These are phyloP conservation scores for Carex littledalei DNA, from an alignment of 176 grass and related monocot genomes.

Conservation along the genomic window DNA sequence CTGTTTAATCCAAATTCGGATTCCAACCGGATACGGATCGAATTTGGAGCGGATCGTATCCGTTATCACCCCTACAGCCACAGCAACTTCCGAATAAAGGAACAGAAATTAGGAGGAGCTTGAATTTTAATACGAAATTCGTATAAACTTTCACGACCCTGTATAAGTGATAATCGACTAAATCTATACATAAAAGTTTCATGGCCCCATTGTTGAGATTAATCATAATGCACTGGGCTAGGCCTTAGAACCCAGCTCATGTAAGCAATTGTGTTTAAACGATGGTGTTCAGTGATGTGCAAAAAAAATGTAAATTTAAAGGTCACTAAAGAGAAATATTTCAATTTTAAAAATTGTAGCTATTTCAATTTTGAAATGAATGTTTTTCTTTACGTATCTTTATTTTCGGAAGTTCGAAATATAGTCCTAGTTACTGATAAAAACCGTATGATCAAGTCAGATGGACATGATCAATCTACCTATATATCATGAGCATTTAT, in stretches of 20 bases:
- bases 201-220: background rate
- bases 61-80: background rate
- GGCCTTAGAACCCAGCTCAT: background rate
- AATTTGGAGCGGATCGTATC: too few relatives aligned
- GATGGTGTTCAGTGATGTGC: too few relatives aligned
- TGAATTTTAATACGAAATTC: background rate
- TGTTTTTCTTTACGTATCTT: too few relatives aligned
- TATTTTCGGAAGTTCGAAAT: too few relatives aligned
- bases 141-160: background rate
- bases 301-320: too few relatives aligned
- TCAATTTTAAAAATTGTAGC: too few relatives aligned
- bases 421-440: background rate
- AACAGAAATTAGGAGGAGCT: background rate
- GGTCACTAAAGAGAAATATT: too few relatives aligned
- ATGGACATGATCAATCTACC: background rate
- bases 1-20: too few relatives aligned
- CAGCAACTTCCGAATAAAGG: background rate
- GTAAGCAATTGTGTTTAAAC: background rate
- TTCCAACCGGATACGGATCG: too few relatives aligned
- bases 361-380: too few relatives aligned
- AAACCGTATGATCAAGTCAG: background rate
- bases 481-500: background rate
- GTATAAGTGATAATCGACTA: too few relatives aligned
- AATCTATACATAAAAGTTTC: too few relatives aligned
- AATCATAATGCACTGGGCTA: background rate